Percentiles rank a stretch among this genome's conserved stretches.
Conservation (phyloP, 2,329 filamentous ascomycete genomes). For the Verticillium dahliae region DNA sequence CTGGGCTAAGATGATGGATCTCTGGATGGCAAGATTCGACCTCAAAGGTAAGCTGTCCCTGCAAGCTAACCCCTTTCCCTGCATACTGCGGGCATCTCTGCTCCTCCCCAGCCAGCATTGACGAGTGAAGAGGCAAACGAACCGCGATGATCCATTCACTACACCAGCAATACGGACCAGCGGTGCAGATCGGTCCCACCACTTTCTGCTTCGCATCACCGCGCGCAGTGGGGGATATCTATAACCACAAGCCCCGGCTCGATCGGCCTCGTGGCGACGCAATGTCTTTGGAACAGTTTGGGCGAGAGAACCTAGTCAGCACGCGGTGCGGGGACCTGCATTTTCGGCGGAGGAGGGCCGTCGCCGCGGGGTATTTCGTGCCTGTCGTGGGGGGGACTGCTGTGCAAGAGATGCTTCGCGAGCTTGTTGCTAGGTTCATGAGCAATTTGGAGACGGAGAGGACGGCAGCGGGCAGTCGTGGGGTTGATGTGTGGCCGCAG, state of each 20-base stretch:
- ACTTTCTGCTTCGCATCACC: neutral
- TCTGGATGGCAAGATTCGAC: neutral
- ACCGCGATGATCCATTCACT: neutral
- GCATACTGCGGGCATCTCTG: too few relatives aligned
- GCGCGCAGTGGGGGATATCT: neutral
- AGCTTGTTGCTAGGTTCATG: neutral
- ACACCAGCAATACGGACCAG: neutral
- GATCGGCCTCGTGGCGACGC: neutral
- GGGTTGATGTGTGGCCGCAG: neutral
- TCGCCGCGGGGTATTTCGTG: neutral
- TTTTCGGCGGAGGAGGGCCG: neutral
- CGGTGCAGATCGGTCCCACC: neutral
- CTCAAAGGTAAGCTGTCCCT: neutral
- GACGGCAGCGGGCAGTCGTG: neutral
- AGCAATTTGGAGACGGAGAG: neutral
- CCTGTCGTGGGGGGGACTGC: neutral
- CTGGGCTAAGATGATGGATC: neutral
- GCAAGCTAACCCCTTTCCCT: neutral
- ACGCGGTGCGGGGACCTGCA: neutral
- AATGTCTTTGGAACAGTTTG: neutral
- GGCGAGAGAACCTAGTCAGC: neutral
- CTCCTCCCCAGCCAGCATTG: neutral
- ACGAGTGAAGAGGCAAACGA: neutral
- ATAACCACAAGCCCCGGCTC: neutral
- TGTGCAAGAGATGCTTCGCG: neutral